These are phyloP conservation scores for Macrocystidia cucumis DNA, from an alignment of 1,284 basidiomycete genomes.

Conservation along the genomic window DNA sequence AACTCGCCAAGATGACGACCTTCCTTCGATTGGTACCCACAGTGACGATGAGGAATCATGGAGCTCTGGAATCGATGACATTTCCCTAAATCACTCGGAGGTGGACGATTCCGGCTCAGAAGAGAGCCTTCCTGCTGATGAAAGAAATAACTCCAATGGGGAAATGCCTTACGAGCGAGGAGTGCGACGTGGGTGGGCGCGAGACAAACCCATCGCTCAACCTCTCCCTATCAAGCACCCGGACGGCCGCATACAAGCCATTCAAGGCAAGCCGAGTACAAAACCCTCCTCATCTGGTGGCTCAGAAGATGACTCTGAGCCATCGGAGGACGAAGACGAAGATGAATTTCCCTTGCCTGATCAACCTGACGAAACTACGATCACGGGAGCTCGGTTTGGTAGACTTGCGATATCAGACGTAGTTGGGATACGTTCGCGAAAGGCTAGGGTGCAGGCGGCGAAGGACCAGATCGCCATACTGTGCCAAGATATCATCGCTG, in stretches of 20 bases:
- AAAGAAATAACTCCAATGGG: background rate
- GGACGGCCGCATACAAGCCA: conserved; percentile 66
- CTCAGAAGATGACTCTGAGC: conserved; percentile 27
- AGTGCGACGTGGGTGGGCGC: conserved; percentile 42
- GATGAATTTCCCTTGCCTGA: conserved; percentile 11
- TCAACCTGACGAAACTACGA: conserved; percentile 18
- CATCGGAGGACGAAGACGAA: conserved; percentile 28
- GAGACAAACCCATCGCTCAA: conserved; percentile 36
- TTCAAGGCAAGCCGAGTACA: conserved; percentile 33
- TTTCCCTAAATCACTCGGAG: conserved; percentile 12
- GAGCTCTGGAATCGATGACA: conserved; percentile 33
- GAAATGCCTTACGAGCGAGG: conserved; percentile 66
- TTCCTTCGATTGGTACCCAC: conserved; percentile 60
- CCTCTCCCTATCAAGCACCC: conserved; percentile 80
- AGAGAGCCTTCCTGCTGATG: conserved; percentile 33
- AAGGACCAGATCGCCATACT: conserved; percentile 87
- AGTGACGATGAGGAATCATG: conserved; percentile 45
- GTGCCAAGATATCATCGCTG: conserved; percentile 85
- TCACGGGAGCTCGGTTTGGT: conserved; percentile 73
- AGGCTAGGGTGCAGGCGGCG: conserved; percentile 64
- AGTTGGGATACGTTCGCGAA: conserved; percentile 60
- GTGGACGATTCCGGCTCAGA: conserved; percentile 20
- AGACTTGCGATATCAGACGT: conserved; percentile 76
- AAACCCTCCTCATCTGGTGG: conserved; percentile 13
- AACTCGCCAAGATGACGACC: conserved; percentile 37